phyloP scores from a whole-genome alignment of 768 basidiomycete genomes.

The Lentinula detonsa region DNA sequence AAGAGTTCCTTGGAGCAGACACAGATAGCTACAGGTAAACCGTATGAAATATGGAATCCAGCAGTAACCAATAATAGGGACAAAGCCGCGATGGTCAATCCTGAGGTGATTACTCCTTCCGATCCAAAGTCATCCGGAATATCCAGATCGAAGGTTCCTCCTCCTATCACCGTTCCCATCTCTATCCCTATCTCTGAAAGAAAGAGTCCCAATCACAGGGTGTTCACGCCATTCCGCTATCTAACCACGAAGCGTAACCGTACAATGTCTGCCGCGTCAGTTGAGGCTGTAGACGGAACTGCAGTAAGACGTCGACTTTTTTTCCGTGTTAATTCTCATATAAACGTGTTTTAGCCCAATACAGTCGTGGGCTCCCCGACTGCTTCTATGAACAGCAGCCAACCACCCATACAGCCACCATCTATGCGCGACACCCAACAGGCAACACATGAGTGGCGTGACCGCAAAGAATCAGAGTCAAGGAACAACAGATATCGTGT shows the following conservation, averaged over 20 bases:
- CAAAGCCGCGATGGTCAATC: background rate
- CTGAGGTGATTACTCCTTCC: background rate
- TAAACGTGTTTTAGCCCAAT: slow-evolving; percentile 39
- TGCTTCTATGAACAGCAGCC: slow-evolving; percentile 60
- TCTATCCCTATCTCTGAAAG: slow-evolving; percentile 24
- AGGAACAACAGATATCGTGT: slow-evolving; percentile 24
- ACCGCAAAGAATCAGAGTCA: slow-evolving; percentile 41
- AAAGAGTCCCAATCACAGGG: slow-evolving; percentile 35
- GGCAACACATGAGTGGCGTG: slow-evolving; percentile 69
- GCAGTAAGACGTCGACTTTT: slow-evolving; percentile 44
- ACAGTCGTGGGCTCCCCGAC: slow-evolving; percentile 74
- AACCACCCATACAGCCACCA: slow-evolving; percentile 47
- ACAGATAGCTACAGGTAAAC: background rate
- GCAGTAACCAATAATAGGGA: background rate
- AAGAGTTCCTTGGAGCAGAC: background rate
- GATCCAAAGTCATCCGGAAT: background rate
- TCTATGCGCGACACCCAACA: slow-evolving; percentile 55
- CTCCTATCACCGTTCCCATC: slow-evolving; percentile 22
- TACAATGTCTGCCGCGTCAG: slow-evolving; percentile 66
- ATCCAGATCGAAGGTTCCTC: slow-evolving; percentile 11
- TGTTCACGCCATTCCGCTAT: slow-evolving; percentile 61
- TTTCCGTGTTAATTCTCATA: slow-evolving; percentile 9
- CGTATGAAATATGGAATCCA: background rate
- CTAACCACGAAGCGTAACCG: slow-evolving; percentile 52
- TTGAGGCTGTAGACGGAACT: slow-evolving; percentile 76